Evolutionary conservation across 1,284 basidiomycete genomes (phyloP).

Genomic region (Naganishia sp.): DNA sequence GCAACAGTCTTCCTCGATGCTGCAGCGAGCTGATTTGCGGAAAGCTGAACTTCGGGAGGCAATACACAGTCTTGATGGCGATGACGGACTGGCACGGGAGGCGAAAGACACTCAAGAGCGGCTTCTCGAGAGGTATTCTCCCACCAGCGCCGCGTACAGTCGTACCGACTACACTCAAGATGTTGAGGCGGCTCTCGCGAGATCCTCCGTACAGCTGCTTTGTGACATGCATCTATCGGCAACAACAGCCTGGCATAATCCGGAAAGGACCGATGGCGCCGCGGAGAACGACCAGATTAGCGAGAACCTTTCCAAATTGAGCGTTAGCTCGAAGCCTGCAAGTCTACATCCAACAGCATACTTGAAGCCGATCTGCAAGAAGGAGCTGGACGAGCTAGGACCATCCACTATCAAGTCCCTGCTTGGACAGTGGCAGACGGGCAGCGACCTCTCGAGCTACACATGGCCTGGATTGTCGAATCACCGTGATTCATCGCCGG

Average conservation of each 20-base stretch:
- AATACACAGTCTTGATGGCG: not conserved
- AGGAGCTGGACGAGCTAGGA: not conserved
- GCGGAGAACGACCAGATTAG: slow-evolving; percentile 2
- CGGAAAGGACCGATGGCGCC: not conserved
- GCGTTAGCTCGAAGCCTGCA: not conserved
- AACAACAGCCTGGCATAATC: not conserved
- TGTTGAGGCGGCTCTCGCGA: not conserved
- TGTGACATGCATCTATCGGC: slow-evolving; percentile 19
- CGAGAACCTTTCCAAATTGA: slow-evolving; percentile 17
- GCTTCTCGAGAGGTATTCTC: not conserved
- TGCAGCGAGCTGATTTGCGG: slow-evolving; percentile 1
- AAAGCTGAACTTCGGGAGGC: not conserved
- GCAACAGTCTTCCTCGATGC: not conserved
- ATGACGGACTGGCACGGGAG: not conserved
- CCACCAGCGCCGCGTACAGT: not conserved
- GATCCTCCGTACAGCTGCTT: not conserved
- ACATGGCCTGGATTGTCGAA: not conserved
- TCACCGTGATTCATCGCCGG: not conserved
- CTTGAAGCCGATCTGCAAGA: not conserved
- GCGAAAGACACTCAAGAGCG: not conserved
- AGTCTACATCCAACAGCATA: not conserved
- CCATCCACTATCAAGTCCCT: not conserved
- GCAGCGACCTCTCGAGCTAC: slow-evolving; percentile 7
- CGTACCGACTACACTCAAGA: not conserved
- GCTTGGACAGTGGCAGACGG: slow-evolving; percentile 6